A percentile compares a stretch with the other conserved stretches of the same genome.
phyloP scores from a whole-genome alignment of 2,329 filamentous ascomycete genomes.

The Monilinia polystroma region DNA sequence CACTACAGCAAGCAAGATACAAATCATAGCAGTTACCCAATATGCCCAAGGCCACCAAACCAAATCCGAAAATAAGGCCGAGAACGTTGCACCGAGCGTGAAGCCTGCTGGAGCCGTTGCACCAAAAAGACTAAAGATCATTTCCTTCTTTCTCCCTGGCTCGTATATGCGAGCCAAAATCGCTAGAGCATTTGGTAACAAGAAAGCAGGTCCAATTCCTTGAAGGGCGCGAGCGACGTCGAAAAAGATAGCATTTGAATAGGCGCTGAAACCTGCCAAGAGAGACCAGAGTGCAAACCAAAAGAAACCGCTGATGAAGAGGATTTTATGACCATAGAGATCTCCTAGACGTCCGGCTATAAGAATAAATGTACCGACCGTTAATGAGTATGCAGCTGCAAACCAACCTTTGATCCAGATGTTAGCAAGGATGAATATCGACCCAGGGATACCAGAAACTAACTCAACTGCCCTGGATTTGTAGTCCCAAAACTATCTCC shows the following conservation, averaged over 20 bases:
- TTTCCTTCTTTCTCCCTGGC: slow-evolving; percentile 46
- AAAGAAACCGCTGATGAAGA: slow-evolving; percentile 49
- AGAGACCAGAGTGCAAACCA: slow-evolving; percentile 37
- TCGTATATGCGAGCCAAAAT: slow-evolving; percentile 50
- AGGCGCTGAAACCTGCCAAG: slow-evolving; percentile 37
- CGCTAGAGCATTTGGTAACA: slow-evolving; percentile 55
- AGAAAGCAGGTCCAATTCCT: slow-evolving; percentile 51
- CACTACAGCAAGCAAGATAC: slow-evolving; percentile 41
- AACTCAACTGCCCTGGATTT: slow-evolving; percentile 44
- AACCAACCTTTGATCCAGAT: slow-evolving; percentile 48
- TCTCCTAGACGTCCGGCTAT: slow-evolving; percentile 53
- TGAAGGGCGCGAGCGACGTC: slow-evolving; percentile 55
- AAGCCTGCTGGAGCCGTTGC: slow-evolving; percentile 49
- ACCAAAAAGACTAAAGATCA: slow-evolving; percentile 49
- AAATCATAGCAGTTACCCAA: slow-evolving; percentile 47
- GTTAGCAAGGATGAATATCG: not conserved
- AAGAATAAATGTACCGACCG: slow-evolving; percentile 54
- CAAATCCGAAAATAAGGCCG: slow-evolving; percentile 43
- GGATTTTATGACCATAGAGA: slow-evolving; percentile 52
- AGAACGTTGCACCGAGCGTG: slow-evolving; percentile 45
- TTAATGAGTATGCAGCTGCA: slow-evolving; percentile 58
- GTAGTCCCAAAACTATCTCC: slow-evolving; percentile 48
- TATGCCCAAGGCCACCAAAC: slow-evolving; percentile 54
- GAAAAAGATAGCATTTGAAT: slow-evolving; percentile 41
- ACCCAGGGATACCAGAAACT: not conserved